These are phyloP conservation scores for Chytriomyces sp. DNA, from an alignment of 192 early-diverging fungal genomes.

Conservation along the genomic window DNA sequence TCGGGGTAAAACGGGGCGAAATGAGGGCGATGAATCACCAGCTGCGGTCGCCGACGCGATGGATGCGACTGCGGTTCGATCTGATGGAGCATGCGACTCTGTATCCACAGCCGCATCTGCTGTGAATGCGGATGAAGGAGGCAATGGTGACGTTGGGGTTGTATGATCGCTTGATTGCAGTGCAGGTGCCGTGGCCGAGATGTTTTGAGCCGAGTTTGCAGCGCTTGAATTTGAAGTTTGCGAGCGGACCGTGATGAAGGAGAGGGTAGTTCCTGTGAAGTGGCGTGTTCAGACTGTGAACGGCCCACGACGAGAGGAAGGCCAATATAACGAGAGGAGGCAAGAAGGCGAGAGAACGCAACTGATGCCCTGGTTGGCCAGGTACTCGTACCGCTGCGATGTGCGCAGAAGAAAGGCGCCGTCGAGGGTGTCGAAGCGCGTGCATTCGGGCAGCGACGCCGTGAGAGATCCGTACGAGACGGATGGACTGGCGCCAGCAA, in stretches of 20 bases:
- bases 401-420: slow-evolving; percentile 8
- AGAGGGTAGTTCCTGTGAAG: slow-evolving; percentile 14
- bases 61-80: slow-evolving; percentile 31
- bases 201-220: not conserved
- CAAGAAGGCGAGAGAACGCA: not conserved
- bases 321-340: not conserved
- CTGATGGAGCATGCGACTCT: too few species aligned
- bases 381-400: not conserved
- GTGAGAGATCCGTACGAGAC: not conserved
- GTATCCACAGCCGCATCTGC: not conserved
- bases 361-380: not conserved
- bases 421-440: slow-evolving; percentile 20
- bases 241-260: slow-evolving; percentile 26
- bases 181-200: too few species aligned
- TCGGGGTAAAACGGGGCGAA: too few species aligned
- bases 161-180: too few species aligned
- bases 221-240: not conserved
- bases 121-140: not conserved
- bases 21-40: too few species aligned
- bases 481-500: not conserved
- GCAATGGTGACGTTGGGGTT: not conserved
- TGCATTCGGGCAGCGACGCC: not conserved
- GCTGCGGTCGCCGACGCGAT: not conserved
- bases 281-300: not conserved
- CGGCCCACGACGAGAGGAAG: not conserved